Conservation (phyloP, 1,284 basidiomycete genomes). For the Heterobasidion parviporum region DNA sequence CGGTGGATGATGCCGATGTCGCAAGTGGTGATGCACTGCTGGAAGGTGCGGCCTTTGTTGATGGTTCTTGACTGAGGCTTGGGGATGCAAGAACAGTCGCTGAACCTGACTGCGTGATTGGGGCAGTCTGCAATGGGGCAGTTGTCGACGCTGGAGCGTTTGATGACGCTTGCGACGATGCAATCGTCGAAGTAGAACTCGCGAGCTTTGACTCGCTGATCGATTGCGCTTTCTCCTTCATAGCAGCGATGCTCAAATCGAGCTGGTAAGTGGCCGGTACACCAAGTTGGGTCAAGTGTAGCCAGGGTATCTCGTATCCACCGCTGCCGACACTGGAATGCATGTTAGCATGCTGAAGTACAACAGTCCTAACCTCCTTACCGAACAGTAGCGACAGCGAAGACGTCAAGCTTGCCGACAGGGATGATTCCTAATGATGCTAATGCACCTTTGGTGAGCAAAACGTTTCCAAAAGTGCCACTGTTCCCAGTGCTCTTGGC, state of each 20-base stretch:
- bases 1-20: background rate
- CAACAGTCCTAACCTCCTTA: slow-evolving; percentile 8
- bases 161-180: background rate
- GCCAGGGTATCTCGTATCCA: slow-evolving; percentile 52
- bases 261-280: slow-evolving; percentile 36
- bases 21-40: background rate
- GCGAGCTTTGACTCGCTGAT: background rate
- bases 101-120: background rate
- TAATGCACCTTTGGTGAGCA: slow-evolving; percentile 47
- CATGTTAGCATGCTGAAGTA: background rate
- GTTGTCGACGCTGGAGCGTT: background rate
- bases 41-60: background rate
- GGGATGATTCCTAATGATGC: slow-evolving; percentile 49
- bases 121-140: background rate
- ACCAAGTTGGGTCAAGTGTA: slow-evolving; percentile 37
- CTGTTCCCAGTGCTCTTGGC: slow-evolving; percentile 49
- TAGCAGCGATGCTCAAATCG: background rate
- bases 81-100: background rate
- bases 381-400: slow-evolving; percentile 37
- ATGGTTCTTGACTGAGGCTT: background rate
- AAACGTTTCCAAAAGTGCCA: slow-evolving; percentile 44
- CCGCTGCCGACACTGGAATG: background rate
- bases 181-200: background rate
- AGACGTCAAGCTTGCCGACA: slow-evolving; percentile 43
- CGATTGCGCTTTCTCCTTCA: background rate